These are phyloP conservation scores for Globisporangium lucens DNA, from an alignment of 352 stramenopile genomes.

Conservation along the genomic window DNA sequence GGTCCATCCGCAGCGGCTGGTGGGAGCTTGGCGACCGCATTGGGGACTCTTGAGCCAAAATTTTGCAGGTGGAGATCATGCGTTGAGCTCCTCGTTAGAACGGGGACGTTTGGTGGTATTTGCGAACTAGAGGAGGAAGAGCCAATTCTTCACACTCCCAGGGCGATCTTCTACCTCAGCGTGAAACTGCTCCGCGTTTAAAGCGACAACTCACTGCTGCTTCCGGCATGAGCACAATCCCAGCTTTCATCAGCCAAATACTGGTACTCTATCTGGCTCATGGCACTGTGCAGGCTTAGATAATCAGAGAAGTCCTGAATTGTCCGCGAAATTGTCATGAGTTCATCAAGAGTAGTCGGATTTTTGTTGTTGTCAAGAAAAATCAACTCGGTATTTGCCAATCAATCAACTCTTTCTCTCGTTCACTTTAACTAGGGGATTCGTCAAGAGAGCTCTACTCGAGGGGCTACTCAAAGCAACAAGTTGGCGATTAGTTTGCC, in stretches of 20 bases:
- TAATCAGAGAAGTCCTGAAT: not conserved
- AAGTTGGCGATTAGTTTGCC: not conserved
- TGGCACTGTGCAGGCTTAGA: not conserved
- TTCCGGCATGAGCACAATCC: not conserved
- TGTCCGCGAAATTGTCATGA: not conserved
- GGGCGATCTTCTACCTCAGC: not conserved
- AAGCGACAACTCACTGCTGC: not conserved
- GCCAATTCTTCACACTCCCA: too few relatives aligned
- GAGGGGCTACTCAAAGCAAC: not conserved
- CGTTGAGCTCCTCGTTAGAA: too few relatives aligned
- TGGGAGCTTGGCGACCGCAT: not conserved
- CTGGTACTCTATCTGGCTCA: not conserved
- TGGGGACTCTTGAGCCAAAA: not conserved
- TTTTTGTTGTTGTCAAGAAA: not conserved
- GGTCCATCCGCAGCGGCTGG: conserved; percentile 33
- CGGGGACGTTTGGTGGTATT: not conserved
- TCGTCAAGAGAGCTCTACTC: not conserved
- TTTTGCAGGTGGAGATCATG: not conserved
- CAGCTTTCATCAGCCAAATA: not conserved
- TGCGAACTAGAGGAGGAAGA: not conserved
- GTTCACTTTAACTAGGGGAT: not conserved
- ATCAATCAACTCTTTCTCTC: not conserved
- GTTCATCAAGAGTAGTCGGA: not conserved
- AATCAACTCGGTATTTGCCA: not conserved
- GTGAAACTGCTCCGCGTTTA: not conserved